phyloP scores from a whole-genome alignment of 1,284 basidiomycete species.

The Marasmius fiardii region DNA sequence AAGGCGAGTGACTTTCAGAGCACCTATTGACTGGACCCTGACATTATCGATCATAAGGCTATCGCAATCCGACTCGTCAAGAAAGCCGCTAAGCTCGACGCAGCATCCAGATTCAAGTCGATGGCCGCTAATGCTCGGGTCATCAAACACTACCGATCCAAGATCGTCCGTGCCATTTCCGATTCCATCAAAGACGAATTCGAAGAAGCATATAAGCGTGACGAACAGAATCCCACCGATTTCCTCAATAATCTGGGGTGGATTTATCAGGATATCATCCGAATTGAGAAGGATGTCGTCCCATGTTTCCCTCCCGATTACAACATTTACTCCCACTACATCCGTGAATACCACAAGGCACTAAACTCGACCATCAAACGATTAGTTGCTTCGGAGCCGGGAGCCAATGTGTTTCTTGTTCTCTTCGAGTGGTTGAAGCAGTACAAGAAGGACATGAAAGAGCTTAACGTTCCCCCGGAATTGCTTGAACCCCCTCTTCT shows the following conservation, averaged over 20 bases:
- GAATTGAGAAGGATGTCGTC: constrained; percentile 84
- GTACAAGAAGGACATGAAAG: constrained; percentile 94
- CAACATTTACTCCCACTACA: constrained; percentile 81
- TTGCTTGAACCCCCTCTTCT: constrained; percentile 87
- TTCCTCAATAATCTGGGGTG: constrained; percentile 85
- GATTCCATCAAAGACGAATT: constrained; percentile 78
- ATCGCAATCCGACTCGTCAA: constrained; percentile 93
- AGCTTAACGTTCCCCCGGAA: constrained; percentile 79
- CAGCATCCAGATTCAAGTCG: constrained; percentile 87
- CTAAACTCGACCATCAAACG: constrained; percentile 75
- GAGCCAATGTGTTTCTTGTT: constrained; percentile 82
- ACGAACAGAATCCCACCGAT: constrained; percentile 60
- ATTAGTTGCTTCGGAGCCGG: constrained; percentile 75
- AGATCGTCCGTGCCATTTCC: constrained; percentile 80
- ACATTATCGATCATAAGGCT: constrained; percentile 46
- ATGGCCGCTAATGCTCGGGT: constrained; percentile 91
- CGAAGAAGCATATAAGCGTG: constrained; percentile 61
- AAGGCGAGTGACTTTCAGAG: constrained; percentile 55
- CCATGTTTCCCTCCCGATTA: constrained; percentile 93
- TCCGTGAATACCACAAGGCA: constrained; percentile 92
- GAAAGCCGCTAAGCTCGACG: constrained; percentile 86
- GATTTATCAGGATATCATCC: constrained; percentile 94
- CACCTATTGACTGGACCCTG: not conserved
- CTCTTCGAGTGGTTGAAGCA: constrained; percentile 95
- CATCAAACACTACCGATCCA: constrained; percentile 95